phyloP scores from a whole-genome alignment of 169 alveolate genomes.

The Cardiosporidium cionae region DNA sequence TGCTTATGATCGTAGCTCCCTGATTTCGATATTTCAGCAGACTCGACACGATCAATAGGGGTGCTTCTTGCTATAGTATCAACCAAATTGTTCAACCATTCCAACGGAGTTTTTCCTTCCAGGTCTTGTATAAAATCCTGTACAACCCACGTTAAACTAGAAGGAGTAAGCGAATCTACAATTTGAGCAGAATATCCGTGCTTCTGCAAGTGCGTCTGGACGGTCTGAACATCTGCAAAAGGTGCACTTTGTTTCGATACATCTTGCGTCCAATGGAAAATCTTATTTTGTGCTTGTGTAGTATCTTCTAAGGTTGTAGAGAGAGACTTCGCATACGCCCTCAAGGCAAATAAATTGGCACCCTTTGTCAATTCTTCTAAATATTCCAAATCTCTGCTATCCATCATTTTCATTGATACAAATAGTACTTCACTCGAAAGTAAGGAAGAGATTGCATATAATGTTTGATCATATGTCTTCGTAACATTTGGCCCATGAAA shows the following conservation, averaged over 20 bases:
- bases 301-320: neutral
- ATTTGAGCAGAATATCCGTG: constrained; percentile 2
- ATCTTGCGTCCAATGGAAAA: too few species aligned
- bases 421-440: constrained; percentile 14
- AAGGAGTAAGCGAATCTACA: constrained; percentile 12
- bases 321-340: constrained; percentile 24
- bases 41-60: neutral
- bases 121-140: constrained; percentile 35
- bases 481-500: constrained; percentile 30
- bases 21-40: neutral
- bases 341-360: constrained; percentile 22
- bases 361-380: constrained; percentile 28
- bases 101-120: constrained; percentile 17
- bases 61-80: constrained; percentile 20
- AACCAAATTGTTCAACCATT: constrained; percentile 26
- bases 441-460: constrained; percentile 23
- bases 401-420: constrained; percentile 23
- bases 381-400: constrained; percentile 3
- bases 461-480: constrained; percentile 15
- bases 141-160: constrained; percentile 35
- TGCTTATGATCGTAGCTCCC: too few species aligned
- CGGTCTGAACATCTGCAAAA: neutral
- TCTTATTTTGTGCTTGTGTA: neutral
- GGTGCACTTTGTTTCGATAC: neutral
- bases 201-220: neutral